Evolutionary conservation across 345 rosid species (phyloP).

Genomic region (Sonneratia caseolaris): DNA sequence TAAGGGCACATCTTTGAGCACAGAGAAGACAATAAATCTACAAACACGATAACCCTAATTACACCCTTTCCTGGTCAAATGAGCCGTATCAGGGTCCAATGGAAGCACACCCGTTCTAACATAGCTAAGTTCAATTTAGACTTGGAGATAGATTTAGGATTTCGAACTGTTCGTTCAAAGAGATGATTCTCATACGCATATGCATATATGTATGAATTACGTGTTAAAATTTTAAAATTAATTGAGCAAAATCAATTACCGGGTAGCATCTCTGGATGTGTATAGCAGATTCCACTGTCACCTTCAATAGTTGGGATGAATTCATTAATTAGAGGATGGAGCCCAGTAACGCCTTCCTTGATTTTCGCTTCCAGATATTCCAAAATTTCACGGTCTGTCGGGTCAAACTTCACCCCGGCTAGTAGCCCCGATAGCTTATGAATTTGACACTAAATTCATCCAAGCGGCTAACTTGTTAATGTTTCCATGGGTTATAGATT

Average conservation of each 20-base stretch:
- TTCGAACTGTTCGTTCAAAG: neutral
- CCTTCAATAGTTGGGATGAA: constrained; percentile 85
- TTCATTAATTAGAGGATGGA: constrained; percentile 79
- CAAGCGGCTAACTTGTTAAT: too few relatives aligned
- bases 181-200: neutral
- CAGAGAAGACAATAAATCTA: too few relatives aligned
- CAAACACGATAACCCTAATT: too few relatives aligned
- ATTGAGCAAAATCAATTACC: constrained; percentile 25
- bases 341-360: constrained; percentile 36
- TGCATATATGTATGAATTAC: too few relatives aligned
- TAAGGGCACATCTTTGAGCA: too few relatives aligned
- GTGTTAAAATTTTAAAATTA: neutral
- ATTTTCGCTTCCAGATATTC: constrained; percentile 77
- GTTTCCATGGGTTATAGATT: too few relatives aligned
- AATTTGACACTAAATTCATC: constrained; percentile 38
- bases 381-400: constrained; percentile 84
- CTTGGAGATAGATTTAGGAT: too few relatives aligned
- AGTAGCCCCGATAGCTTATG: constrained; percentile 78
- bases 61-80: too few relatives aligned
- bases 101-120: too few relatives aligned
- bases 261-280: constrained; percentile 90
- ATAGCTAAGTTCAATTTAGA: too few relatives aligned
- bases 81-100: too few relatives aligned
- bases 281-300: constrained; percentile 83
- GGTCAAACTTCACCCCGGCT: constrained; percentile 92